phyloP scores from a whole-genome alignment of 2,329 filamentous ascomycete genomes.

The Diaporthe sp. region DNA sequence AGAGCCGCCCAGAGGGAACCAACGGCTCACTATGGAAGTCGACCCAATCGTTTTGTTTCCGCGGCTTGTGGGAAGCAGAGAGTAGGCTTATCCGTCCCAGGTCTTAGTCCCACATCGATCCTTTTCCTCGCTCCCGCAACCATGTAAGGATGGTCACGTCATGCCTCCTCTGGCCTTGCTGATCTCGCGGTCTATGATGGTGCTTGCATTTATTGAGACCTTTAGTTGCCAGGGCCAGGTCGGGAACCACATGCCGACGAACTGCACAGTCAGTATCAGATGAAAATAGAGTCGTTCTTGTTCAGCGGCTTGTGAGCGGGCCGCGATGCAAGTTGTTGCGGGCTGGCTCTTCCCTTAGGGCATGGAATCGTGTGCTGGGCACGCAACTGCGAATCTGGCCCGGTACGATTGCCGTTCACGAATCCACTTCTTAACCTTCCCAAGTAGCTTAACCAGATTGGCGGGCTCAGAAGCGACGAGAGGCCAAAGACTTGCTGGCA shows the following conservation, averaged over 20 bases:
- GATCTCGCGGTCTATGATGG: conserved; percentile 23
- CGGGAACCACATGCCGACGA: conserved; percentile 1
- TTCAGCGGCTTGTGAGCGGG: neutral
- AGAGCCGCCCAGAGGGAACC: conserved; percentile 18
- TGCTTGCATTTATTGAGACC: conserved; percentile 10
- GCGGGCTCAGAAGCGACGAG: too few species aligned
- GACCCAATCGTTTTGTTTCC: conserved; percentile 28
- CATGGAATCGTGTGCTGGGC: neutral
- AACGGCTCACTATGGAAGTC: conserved; percentile 13
- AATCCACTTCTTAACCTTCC: conserved; percentile 1
- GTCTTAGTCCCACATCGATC: conserved; percentile 6
- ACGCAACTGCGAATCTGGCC: neutral
- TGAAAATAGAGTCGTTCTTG: conserved; percentile 13
- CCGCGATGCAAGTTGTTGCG: neutral
- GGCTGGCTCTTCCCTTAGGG: neutral
- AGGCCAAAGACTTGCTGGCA: neutral
- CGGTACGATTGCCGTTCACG: neutral
- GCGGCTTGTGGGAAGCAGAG: conserved; percentile 6
- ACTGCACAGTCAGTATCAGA: conserved; percentile 17
- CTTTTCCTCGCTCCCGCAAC: neutral
- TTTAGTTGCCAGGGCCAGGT: neutral
- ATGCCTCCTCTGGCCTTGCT: conserved; percentile 11
- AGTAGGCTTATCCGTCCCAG: conserved; percentile 28
- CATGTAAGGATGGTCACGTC: conserved; percentile 11
- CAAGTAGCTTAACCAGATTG: conserved; percentile 8